Percentiles rank a stretch among this genome's conserved stretches.
phyloP scores from a whole-genome alignment of 805 yeast genomes.

The Spathaspora hagerdaliae region DNA sequence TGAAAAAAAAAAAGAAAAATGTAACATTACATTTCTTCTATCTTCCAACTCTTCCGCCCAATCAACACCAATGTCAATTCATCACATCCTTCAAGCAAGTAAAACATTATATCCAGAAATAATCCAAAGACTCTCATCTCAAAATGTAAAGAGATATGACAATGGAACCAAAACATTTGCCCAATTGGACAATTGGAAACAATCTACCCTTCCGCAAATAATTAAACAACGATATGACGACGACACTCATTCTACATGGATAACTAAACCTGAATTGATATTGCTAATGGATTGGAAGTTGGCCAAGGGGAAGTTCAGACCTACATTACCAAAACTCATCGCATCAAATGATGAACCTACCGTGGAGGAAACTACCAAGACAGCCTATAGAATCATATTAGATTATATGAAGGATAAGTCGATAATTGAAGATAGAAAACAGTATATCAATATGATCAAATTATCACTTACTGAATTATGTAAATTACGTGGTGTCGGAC shows the following conservation, averaged over 20 bases:
- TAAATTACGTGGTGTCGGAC: conserved; percentile 45
- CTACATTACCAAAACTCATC: conserved; percentile 40
- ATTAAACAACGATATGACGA: conserved; percentile 19
- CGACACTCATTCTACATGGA: conserved; percentile 15
- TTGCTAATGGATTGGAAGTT: conserved; percentile 48
- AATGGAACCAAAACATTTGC: conserved; percentile 21
- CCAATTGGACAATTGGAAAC: conserved; percentile 39
- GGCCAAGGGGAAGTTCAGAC: conserved; percentile 42
- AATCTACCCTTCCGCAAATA: conserved; percentile 21
- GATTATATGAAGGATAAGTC: conserved; percentile 4
- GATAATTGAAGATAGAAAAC: background rate
- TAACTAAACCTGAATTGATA: conserved; percentile 37
- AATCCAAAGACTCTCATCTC: conserved; percentile 23
- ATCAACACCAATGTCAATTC: background rate
- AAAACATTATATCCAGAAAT: conserved; percentile 22
- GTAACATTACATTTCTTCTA: too few species aligned
- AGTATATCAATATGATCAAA: conserved; percentile 18
- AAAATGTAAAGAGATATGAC: conserved; percentile 19
- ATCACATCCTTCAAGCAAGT: conserved; percentile 14
- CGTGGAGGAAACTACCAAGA: conserved; percentile 26
- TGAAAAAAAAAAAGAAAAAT: too few species aligned
- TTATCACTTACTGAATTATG: conserved; percentile 26
- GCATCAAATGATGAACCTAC: conserved; percentile 26
- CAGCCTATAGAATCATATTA: conserved; percentile 18
- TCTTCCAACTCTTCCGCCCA: background rate